Base-by-base conservation (phyloP, 2,329 filamentous ascomycete genomes). In the Pseudogymnoascus sp. region DNA sequence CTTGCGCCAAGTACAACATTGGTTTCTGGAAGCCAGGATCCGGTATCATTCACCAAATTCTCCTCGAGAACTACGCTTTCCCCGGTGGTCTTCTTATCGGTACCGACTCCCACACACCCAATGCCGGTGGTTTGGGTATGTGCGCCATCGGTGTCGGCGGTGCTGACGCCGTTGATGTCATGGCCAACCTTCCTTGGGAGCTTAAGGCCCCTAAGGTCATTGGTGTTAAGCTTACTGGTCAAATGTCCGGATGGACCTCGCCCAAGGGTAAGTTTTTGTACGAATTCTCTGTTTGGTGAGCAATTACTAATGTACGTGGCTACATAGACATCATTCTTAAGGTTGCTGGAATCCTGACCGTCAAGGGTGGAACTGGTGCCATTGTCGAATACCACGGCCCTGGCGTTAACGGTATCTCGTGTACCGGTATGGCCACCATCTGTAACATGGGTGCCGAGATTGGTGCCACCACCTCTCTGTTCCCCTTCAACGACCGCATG, bases 11-110 rank as follows among this genome's bases (percentile, higher is more conserved):
- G 84, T 99, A 97, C 85, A 93, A 97, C 85, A 97, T 97, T 77
- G 95, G 95, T 83, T 97, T 97, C 88, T 99, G 95, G 95, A 91
- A 86, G 78, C 95, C 95, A 69, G 95, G 95, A 72, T 97, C 93
- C 76, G 95, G 95, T 84, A 99, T 97, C 77, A 99, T 99, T 72
- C 95, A 99, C 82, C 95, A 97, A 83, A 97, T 97, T 75, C 80
- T 97, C 68, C 86, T 97, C 65, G 95, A 99, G 83, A 97, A 97
- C 85, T 97, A 97, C 78, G 93, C 93, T 77, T 97, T 97, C 88
- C 95, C 95, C 69, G 95, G 95, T 85, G 93, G 89, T 85, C 86
- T 99, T 65, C 87, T 99, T 75, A 97, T 97, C 75, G 95, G 95
- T 77, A 97, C 93, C 71, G 93, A 97, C 78, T 96, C 92, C 64